Conservation (phyloP, 345 rosid species). For the Acer saccharum region DNA sequence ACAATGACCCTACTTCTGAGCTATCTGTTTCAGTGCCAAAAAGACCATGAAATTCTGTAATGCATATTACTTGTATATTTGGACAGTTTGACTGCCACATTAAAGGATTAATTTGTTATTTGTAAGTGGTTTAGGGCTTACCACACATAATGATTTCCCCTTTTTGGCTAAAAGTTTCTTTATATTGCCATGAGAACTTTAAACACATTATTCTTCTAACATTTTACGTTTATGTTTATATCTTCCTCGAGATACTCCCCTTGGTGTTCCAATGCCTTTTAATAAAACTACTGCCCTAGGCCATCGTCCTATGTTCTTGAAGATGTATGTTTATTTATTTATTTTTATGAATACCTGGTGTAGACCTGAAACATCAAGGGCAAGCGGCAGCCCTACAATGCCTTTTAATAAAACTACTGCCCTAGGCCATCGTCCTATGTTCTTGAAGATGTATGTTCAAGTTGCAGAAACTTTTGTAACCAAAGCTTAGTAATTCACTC, state of each 20-base stretch:
- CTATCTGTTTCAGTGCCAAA: neutral
- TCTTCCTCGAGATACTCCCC: neutral
- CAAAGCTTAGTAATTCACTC: neutral
- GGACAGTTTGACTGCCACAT: neutral
- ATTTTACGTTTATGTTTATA: neutral
- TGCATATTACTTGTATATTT: neutral
- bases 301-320: neutral
- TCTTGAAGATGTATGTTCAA: neutral
- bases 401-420: neutral
- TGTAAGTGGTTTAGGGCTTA: neutral
- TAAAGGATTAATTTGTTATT: neutral
- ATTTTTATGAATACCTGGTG: too few species aligned
- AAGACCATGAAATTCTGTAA: neutral
- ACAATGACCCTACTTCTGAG: neutral
- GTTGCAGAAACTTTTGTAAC: neutral
- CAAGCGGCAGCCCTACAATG: neutral
- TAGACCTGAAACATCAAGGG: too few species aligned
- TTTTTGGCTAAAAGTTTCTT: neutral
- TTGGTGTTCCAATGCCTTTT: neutral
- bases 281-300: neutral
- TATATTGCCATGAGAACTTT: neutral
- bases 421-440: neutral
- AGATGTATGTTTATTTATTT: neutral
- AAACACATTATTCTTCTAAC: neutral
- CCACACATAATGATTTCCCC: neutral